phyloP scores from a whole-genome alignment of 768 basidiomycete species.

The Amanita pseudoporphyria region DNA sequence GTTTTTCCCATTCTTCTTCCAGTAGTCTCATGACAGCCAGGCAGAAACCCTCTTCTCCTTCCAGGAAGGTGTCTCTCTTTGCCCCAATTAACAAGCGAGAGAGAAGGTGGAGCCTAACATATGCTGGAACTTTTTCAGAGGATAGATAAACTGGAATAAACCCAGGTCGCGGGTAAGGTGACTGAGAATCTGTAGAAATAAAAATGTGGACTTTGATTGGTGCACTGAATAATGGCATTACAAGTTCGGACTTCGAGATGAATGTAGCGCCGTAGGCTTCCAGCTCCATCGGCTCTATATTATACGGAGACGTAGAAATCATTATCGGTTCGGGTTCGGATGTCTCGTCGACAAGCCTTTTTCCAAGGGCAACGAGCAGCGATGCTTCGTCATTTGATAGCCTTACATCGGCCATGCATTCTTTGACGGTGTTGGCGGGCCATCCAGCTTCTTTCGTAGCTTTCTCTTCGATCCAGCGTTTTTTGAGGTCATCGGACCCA shows the following conservation, averaged over 20 bases:
- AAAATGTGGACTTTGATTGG: slow-evolving; percentile 62
- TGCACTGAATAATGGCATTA: slow-evolving; percentile 57
- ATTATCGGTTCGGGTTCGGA: neutral
- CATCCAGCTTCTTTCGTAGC: slow-evolving; percentile 79
- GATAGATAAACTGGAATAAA: slow-evolving; percentile 70
- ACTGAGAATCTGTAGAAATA: slow-evolving; percentile 32
- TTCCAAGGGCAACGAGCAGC: slow-evolving; percentile 47
- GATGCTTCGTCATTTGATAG: slow-evolving; percentile 40
- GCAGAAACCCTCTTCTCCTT: slow-evolving; percentile 61
- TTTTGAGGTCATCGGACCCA: slow-evolving; percentile 53
- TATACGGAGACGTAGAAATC: slow-evolving; percentile 16
- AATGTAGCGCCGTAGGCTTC: slow-evolving; percentile 48
- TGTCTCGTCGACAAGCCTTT: slow-evolving; percentile 37
- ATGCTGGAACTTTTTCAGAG: slow-evolving; percentile 60
- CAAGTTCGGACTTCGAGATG: slow-evolving; percentile 34
- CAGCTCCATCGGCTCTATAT: slow-evolving; percentile 34
- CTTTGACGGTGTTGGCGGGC: slow-evolving; percentile 61
- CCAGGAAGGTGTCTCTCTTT: slow-evolving; percentile 43
- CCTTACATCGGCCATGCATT: slow-evolving; percentile 29
- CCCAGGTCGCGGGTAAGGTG: slow-evolving; percentile 27
- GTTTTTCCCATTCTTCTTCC: slow-evolving; percentile 57
- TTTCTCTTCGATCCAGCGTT: slow-evolving; percentile 73
- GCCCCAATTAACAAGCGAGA: slow-evolving; percentile 51
- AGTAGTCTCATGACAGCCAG: slow-evolving; percentile 62
- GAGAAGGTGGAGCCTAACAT: slow-evolving; percentile 78